phyloP scores from a whole-genome alignment of 2,329 filamentous ascomycete species.

The Fusarium sp. region DNA sequence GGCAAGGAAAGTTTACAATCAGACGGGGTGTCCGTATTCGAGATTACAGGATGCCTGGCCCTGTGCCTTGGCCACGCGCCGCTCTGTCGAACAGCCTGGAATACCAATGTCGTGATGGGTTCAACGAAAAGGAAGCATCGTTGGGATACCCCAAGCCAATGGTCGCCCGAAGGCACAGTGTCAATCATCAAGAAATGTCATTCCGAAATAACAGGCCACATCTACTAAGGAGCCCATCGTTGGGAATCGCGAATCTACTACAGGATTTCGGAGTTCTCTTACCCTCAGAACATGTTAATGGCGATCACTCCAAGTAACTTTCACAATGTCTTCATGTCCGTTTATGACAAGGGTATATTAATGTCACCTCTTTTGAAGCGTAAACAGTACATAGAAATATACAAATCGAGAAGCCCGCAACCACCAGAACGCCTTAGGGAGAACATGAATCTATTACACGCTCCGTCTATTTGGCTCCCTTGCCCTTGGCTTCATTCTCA shows the following conservation, averaged over 20 bases:
- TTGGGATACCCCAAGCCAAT: constrained; percentile 30
- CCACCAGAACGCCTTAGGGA: constrained; percentile 48
- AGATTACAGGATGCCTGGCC: constrained; percentile 43
- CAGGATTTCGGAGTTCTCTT: neutral
- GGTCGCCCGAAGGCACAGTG: neutral
- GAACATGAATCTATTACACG: constrained; percentile 33
- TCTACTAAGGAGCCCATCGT: constrained; percentile 5
- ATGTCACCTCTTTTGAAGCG: constrained; percentile 40
- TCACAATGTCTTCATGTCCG: constrained; percentile 6
- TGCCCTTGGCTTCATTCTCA: constrained; percentile 89
- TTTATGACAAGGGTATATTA: constrained; percentile 49
- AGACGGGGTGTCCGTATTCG: constrained; percentile 46
- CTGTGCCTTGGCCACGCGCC: neutral
- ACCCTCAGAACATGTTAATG: neutral
- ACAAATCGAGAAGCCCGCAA: constrained; percentile 42
- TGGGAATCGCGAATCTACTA: constrained; percentile 3
- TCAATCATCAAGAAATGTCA: neutral
- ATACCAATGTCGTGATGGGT: constrained; percentile 49
- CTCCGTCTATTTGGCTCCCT: constrained; percentile 71
- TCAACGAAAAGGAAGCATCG: constrained; percentile 40
- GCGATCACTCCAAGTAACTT: neutral
- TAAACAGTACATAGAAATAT: constrained; percentile 38
- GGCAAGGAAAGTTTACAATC: constrained; percentile 45
- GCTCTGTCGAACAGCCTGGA: constrained; percentile 19
- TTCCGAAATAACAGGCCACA: neutral